phyloP scores from a whole-genome alignment of 2,329 filamentous ascomycete species.

The Thelonectria rubi region DNA sequence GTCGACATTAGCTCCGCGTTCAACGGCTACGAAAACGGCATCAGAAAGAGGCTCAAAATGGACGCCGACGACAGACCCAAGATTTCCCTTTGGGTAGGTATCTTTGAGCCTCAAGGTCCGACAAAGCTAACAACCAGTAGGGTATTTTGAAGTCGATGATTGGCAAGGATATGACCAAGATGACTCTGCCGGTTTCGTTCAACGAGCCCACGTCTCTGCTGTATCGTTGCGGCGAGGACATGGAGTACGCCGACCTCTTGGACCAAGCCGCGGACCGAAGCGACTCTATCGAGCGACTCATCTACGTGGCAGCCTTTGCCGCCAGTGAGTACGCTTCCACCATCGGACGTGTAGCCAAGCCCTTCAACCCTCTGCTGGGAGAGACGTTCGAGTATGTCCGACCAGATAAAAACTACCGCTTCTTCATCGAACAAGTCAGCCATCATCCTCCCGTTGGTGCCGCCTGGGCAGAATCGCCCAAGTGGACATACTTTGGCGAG shows the following conservation, averaged over 20 bases:
- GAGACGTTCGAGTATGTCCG: conserved; percentile 97
- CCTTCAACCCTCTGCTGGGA: conserved; percentile 94
- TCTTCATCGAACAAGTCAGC: conserved; percentile 98
- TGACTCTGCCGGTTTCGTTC: conserved; percentile 97
- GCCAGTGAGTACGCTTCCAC: conserved; percentile 97
- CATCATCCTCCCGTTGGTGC: conserved; percentile 96
- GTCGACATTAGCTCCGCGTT: conserved; percentile 80
- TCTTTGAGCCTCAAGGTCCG: too few relatives aligned
- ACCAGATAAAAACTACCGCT: conserved; percentile 96
- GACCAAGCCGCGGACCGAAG: conserved; percentile 85
- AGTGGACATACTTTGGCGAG: conserved; percentile 98
- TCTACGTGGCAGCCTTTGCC: conserved; percentile 95
- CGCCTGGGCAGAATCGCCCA: conserved; percentile 88
- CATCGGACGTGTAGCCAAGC: conserved; percentile 95
- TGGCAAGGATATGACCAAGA: conserved; percentile 99
- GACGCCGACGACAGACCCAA: conserved; percentile 93
- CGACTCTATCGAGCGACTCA: conserved; percentile 89
- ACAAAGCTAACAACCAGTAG: conserved; percentile 56
- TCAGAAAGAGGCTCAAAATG: conserved; percentile 82
- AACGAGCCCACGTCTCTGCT: conserved; percentile 97
- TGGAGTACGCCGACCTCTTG: conserved; percentile 95
- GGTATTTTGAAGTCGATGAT: conserved; percentile 99
- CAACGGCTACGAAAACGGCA: conserved; percentile 89
- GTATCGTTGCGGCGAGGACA: conserved; percentile 94
- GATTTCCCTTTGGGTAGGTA: conserved; percentile 91